Percentiles rank a stretch among this genome's conserved stretches.
These are phyloP conservation scores for Rhynchosporium secalis DNA, from an alignment of 2,329 filamentous ascomycete species.

Conservation along the genomic window DNA sequence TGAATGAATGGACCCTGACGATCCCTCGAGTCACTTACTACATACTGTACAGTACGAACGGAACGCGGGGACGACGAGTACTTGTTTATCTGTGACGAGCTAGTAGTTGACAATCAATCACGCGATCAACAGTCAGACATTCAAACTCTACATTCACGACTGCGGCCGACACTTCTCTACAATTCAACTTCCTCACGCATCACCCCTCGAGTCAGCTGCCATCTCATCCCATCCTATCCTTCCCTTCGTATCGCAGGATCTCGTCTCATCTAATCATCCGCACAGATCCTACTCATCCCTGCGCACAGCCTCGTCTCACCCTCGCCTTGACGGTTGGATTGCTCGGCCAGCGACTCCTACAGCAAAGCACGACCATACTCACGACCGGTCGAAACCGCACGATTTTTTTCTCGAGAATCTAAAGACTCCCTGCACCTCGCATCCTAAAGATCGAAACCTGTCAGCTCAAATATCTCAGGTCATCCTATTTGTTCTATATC, in stretches of 20 bases:
- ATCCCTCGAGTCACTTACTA: background rate
- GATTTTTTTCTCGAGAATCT: conserved; percentile 3
- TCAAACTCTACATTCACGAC: background rate
- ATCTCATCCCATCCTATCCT: background rate
- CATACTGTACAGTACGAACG: background rate
- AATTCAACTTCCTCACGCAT: background rate
- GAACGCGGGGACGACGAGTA: conserved; percentile 4
- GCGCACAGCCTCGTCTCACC: conserved; percentile 18
- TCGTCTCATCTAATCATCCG: background rate
- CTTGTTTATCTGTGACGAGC: conserved; percentile 12
- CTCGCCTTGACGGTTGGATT: background rate
- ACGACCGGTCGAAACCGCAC: conserved; percentile 9
- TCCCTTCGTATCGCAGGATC: background rate
- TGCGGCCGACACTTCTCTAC: background rate
- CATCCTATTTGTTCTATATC: background rate
- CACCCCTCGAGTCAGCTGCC: background rate
- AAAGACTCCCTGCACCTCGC: background rate
- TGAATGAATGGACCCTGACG: conserved; percentile 3
- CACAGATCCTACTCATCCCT: conserved; percentile 14
- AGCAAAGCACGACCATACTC: conserved; percentile 4
- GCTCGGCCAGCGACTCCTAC: background rate
- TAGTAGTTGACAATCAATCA: conserved; percentile 3
- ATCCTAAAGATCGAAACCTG: background rate
- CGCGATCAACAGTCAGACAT: conserved; percentile 6
- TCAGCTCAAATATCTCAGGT: background rate